Evolutionary conservation across 2,329 filamentous ascomycete genomes (phyloP).

Genomic region (Ascocoryne sarcoides): DNA sequence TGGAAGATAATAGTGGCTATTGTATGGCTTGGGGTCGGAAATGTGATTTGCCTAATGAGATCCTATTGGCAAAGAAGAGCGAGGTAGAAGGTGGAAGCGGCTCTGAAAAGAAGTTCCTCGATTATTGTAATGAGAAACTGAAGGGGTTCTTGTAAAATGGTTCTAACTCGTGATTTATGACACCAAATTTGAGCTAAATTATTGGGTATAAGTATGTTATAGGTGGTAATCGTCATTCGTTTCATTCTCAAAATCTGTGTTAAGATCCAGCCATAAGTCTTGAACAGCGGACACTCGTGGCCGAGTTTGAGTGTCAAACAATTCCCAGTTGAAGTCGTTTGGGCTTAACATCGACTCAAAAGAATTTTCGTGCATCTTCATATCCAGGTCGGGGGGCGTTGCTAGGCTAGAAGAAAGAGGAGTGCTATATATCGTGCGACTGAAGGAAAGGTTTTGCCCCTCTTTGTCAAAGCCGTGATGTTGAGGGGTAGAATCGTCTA

Average conservation of each 20-base stretch:
- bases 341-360: conserved; percentile 14
- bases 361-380: conserved; percentile 4
- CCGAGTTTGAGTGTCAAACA: conserved; percentile 1
- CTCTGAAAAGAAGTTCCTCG: conserved; percentile 27
- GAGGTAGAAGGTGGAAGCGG: conserved; percentile 24
- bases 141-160: conserved; percentile 4
- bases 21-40: conserved; percentile 36
- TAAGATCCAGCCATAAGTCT: background rate
- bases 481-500: background rate
- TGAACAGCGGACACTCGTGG: conserved; percentile 1
- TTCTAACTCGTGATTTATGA: background rate
- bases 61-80: conserved; percentile 6
- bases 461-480: conserved; percentile 1
- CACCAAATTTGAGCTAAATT: background rate
- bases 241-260: conserved; percentile 1
- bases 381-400: conserved; percentile 1
- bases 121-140: conserved; percentile 28
- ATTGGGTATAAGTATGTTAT: background rate
- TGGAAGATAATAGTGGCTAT: conserved; percentile 28
- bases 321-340: conserved; percentile 20
- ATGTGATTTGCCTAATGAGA: conserved; percentile 12
- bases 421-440: conserved; percentile 1
- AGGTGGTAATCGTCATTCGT: background rate
- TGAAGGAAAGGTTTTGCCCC: background rate
- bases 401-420: conserved; percentile 4